Evolutionary conservation across 305 asterid genomes (phyloP).

Genomic region (Fraxinus baroniana): DNA sequence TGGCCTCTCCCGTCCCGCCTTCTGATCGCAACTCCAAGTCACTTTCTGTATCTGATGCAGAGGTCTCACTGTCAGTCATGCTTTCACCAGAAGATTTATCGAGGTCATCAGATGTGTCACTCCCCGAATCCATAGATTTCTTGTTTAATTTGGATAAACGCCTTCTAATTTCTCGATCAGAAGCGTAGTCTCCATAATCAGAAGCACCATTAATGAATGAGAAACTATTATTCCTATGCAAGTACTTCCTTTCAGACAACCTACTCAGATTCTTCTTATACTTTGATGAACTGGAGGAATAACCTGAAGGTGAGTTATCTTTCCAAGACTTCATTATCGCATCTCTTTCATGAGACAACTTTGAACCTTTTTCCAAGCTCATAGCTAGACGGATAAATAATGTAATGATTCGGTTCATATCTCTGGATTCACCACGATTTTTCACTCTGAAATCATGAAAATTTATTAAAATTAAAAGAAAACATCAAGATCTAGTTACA

Average conservation of each 20-base stretch:
- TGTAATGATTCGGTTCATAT: constrained; percentile 62
- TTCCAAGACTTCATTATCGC: constrained; percentile 58
- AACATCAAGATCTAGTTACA: neutral
- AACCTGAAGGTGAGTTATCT: constrained; percentile 82
- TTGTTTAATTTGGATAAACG: constrained; percentile 80
- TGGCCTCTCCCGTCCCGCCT: constrained; percentile 55
- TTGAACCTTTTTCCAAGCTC: constrained; percentile 73
- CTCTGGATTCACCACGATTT: constrained; percentile 61
- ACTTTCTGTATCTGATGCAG: constrained; percentile 86
- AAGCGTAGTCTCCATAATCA: constrained; percentile 76
- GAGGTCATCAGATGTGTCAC: constrained; percentile 83
- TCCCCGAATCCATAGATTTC: constrained; percentile 73
- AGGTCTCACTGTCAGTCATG: constrained; percentile 59
- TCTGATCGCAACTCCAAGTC: constrained; percentile 61
- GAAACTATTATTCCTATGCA: constrained; percentile 60
- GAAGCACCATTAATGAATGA: constrained; percentile 48
- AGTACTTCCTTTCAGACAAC: constrained; percentile 61
- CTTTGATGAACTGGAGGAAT: constrained; percentile 63
- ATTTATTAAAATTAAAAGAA: constrained; percentile 5
- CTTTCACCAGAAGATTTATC: constrained; percentile 75
- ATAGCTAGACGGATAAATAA: constrained; percentile 79
- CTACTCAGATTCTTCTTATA: constrained; percentile 60
- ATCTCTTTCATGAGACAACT: constrained; percentile 50
- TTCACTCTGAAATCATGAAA: constrained; percentile 51
- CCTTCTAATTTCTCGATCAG: constrained; percentile 87